These are phyloP conservation scores for Sporothrix protearum DNA, from an alignment of 2,329 filamentous ascomycete species.

Conservation along the genomic window DNA sequence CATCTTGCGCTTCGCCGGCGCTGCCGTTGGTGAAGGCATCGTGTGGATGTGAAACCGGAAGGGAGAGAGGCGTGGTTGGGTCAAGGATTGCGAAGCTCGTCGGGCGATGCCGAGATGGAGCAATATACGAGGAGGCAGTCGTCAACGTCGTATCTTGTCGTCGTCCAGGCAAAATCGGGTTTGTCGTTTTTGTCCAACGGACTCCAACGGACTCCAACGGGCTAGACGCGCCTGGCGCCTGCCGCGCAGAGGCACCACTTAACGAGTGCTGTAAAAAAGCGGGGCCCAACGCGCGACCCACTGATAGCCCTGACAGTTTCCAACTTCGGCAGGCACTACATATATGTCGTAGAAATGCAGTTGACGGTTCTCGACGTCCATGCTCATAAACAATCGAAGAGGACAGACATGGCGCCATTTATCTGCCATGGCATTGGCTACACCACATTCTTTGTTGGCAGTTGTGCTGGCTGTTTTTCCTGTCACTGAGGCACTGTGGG, in stretches of 20 bases:
- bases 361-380: background rate
- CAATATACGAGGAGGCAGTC: background rate
- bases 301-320: background rate
- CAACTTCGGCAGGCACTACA: background rate
- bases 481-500: background rate
- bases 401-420: background rate
- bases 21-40: background rate
- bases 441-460: background rate
- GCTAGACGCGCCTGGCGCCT: background rate
- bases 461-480: background rate
- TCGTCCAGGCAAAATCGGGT: too few relatives aligned
- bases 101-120: background rate
- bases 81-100: background rate
- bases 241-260: background rate
- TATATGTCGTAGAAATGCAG: too few relatives aligned
- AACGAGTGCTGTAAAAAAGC: background rate
- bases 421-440: background rate
- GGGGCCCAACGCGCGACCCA: constrained; percentile 13
- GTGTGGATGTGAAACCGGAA: background rate
- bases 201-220: background rate
- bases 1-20: background rate
- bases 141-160: background rate
- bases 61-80: background rate
- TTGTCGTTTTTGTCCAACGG: background rate
- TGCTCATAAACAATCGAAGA: background rate